Evolutionary conservation across 2,329 filamentous ascomycete species (phyloP).

Genomic region (Boeremia exigua): DNA sequence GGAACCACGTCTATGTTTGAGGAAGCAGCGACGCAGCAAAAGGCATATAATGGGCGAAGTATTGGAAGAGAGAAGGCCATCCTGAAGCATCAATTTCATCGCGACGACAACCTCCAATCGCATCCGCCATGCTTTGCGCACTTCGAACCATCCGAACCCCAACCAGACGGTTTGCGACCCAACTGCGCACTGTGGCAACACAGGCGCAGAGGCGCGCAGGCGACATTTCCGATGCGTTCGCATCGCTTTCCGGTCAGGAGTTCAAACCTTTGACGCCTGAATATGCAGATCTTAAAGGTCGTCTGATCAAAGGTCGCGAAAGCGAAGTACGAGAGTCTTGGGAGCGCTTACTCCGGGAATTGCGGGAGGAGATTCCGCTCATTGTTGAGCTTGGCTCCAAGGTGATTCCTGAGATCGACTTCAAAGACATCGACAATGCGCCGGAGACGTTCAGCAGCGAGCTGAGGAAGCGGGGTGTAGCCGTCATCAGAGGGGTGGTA

Average conservation of each 20-base stretch:
- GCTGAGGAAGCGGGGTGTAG: slow-evolving; percentile 63
- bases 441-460: slow-evolving; percentile 63
- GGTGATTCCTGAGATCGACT: slow-evolving; percentile 56
- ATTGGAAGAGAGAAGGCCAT: slow-evolving; percentile 16
- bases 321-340: slow-evolving; percentile 54
- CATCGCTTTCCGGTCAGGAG: slow-evolving; percentile 55
- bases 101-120: slow-evolving; percentile 4
- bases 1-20: slow-evolving; percentile 20
- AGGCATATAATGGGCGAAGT: slow-evolving; percentile 29
- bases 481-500: slow-evolving; percentile 55
- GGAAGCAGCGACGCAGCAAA: slow-evolving; percentile 9
- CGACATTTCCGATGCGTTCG: slow-evolving; percentile 59
- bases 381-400: slow-evolving; percentile 52
- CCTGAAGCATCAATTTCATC: slow-evolving; percentile 10
- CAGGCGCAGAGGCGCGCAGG: slow-evolving; percentile 53
- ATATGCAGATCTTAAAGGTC: slow-evolving; percentile 54
- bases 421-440: slow-evolving; percentile 54
- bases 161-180: slow-evolving; percentile 23
- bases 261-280: slow-evolving; percentile 54
- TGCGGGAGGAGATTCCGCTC: slow-evolving; percentile 54
- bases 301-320: slow-evolving; percentile 57
- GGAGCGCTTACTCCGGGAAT: slow-evolving; percentile 51
- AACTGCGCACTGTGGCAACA: slow-evolving; percentile 39
- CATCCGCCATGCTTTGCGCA: slow-evolving; percentile 37
- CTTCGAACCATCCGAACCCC: slow-evolving; percentile 36